A percentile compares a stretch with the other conserved stretches of the same genome.
These are phyloP conservation scores for Sinapis alba DNA, from an alignment of 441 rosid species.

Conservation along the genomic window DNA sequence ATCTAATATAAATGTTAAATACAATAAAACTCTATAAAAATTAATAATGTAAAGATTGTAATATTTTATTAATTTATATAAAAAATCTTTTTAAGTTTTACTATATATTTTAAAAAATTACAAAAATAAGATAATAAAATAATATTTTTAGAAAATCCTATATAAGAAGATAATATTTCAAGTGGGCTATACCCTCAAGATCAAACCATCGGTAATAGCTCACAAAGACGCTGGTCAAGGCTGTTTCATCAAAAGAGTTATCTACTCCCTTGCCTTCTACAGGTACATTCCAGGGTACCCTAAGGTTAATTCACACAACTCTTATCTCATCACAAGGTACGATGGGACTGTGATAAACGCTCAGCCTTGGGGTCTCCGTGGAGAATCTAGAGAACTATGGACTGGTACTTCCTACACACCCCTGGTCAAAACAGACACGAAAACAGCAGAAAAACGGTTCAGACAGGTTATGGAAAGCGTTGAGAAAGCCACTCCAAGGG, in stretches of 20 bases:
- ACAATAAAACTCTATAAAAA: no score
- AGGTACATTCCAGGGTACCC: constrained; percentile 88
- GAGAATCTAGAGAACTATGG: constrained; percentile 67
- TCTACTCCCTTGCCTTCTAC: constrained; percentile 76
- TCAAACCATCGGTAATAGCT: constrained; percentile 66
- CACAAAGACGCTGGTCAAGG: constrained; percentile 86
- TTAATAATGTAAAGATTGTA: no score
- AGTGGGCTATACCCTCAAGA: constrained; percentile 65
- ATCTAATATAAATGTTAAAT: no score
- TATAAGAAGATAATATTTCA: no score
- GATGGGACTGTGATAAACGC: constrained; percentile 89
- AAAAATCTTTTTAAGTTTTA: no score
- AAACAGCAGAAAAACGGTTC: constrained; percentile 48
- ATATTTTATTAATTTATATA: no score
- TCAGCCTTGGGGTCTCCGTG: constrained; percentile 86
- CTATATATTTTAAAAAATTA: no score
- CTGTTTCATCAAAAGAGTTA: constrained; percentile 69
- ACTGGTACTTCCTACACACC: constrained; percentile 46
- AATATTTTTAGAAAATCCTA: no score
- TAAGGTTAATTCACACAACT: constrained; percentile 68
- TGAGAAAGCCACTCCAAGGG: constrained; percentile 71
- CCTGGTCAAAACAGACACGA: constrained; percentile 21
- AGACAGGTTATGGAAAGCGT: constrained; percentile 67
- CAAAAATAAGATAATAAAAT: no score
- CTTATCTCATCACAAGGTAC: constrained; percentile 86